These are phyloP conservation scores for Solanum etuberosum DNA, from an alignment of 257 asterid species.

Conservation along the genomic window DNA sequence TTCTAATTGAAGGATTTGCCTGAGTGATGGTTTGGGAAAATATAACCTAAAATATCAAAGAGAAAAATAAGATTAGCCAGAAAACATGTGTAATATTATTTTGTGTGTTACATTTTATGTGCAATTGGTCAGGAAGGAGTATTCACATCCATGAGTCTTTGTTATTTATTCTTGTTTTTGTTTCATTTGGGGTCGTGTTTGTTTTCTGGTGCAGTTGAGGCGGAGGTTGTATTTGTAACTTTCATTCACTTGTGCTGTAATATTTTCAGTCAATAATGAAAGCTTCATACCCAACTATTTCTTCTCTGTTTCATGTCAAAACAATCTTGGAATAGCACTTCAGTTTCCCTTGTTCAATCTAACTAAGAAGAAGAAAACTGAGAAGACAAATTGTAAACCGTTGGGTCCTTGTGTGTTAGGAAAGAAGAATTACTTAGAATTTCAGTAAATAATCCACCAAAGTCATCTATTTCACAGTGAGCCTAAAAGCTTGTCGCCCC, in stretches of 20 bases:
- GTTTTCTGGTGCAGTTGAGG: not conserved
- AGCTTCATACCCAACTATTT: not conserved
- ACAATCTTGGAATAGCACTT: not conserved
- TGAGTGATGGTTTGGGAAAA: not conserved
- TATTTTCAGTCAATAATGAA: not conserved
- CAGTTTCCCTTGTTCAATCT: not conserved
- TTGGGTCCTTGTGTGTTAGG: not conserved
- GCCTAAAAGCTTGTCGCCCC: not conserved
- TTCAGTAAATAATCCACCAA: not conserved
- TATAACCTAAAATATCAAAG: too few species aligned
- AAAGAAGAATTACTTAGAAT: not conserved
- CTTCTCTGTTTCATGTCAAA: not conserved
- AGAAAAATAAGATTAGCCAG: not conserved
- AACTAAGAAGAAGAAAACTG: not conserved
- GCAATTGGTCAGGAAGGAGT: not conserved
- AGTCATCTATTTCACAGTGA: not conserved
- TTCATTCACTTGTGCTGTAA: not conserved
- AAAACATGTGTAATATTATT: not conserved
- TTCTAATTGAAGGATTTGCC: constrained; percentile 16
- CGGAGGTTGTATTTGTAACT: not conserved
- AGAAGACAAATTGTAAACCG: not conserved
- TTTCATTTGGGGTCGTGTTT: not conserved
- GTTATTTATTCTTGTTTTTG: not conserved
- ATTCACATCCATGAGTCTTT: not conserved
- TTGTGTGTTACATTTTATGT: not conserved